Conservation (phyloP, 805 yeast species). For the Candida taoyuanica region DNA sequence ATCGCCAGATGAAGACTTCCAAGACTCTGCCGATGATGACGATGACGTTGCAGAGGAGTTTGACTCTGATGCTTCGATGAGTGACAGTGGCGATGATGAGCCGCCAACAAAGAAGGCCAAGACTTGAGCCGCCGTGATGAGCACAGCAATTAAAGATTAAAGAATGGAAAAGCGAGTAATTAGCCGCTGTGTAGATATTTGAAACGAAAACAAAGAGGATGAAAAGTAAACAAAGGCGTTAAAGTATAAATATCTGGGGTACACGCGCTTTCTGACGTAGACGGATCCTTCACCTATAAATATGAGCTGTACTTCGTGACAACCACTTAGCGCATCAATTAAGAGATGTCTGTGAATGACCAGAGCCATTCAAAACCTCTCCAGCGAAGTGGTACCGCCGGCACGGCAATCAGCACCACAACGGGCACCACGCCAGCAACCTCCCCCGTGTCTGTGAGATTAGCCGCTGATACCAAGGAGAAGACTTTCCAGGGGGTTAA, state of each 20-base stretch:
- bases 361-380: not conserved
- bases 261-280: too few relatives aligned
- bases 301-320: too few relatives aligned
- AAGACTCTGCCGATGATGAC: slow-evolving; percentile 52
- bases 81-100: slow-evolving; percentile 23
- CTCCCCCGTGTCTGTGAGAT: slow-evolving; percentile 5
- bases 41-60: slow-evolving; percentile 30
- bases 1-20: slow-evolving; percentile 82
- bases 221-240: slow-evolving; percentile 1
- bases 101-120: slow-evolving; percentile 38
- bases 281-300: too few relatives aligned
- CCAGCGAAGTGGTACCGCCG: slow-evolving; percentile 1
- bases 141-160: too few relatives aligned
- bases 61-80: slow-evolving; percentile 21
- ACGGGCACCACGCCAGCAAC: slow-evolving; percentile 6
- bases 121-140: slow-evolving; percentile 10
- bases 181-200: too few relatives aligned
- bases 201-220: not conserved
- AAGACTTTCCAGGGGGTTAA: not conserved
- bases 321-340: too few relatives aligned
- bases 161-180: too few relatives aligned
- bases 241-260: not conserved
- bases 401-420: slow-evolving; percentile 4
- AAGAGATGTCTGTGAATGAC: not conserved
- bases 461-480: slow-evolving; percentile 6